These are phyloP conservation scores for Polyporus arcularius DNA, from an alignment of 768 basidiomycete genomes.

Conservation along the genomic window DNA sequence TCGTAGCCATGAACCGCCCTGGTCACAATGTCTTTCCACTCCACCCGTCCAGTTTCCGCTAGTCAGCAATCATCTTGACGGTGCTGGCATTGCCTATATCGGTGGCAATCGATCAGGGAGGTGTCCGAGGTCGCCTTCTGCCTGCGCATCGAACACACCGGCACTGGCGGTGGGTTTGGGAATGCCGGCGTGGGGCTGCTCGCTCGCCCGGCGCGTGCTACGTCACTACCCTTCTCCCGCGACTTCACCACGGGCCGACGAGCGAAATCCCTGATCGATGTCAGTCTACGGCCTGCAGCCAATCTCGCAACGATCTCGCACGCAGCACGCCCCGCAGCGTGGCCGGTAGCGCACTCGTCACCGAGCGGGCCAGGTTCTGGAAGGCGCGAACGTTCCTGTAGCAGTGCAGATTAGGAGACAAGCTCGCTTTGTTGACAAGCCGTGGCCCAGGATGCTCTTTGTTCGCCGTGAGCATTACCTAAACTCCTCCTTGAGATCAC, in stretches of 20 bases:
- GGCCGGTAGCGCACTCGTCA: not conserved
- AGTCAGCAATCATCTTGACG: not conserved
- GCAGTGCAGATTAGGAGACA: constrained; percentile 4
- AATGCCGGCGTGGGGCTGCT: not conserved
- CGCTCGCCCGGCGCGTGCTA: constrained; percentile 1
- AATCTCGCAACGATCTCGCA: constrained; percentile 18
- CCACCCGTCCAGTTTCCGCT: not conserved
- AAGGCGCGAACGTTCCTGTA: not conserved
- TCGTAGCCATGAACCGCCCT: too few species aligned
- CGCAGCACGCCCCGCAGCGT: not conserved
- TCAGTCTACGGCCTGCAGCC: not conserved
- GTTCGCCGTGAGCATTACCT: constrained; percentile 4
- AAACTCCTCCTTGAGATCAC: not conserved
- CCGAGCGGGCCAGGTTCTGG: not conserved
- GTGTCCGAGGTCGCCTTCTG: not conserved
- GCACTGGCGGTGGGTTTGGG: not conserved
- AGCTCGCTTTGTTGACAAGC: constrained; percentile 1
- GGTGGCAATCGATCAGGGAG: constrained; percentile 10
- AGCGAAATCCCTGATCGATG: constrained; percentile 10
- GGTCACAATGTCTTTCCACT: not conserved
- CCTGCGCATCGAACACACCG: not conserved
- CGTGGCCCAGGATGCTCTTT: constrained; percentile 6
- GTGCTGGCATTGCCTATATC: constrained; percentile 12
- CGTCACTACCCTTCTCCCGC: constrained; percentile 16
- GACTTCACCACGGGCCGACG: constrained; percentile 8